phyloP scores from a whole-genome alignment of 306 rosid species.

The Medicago ruthenica region DNA sequence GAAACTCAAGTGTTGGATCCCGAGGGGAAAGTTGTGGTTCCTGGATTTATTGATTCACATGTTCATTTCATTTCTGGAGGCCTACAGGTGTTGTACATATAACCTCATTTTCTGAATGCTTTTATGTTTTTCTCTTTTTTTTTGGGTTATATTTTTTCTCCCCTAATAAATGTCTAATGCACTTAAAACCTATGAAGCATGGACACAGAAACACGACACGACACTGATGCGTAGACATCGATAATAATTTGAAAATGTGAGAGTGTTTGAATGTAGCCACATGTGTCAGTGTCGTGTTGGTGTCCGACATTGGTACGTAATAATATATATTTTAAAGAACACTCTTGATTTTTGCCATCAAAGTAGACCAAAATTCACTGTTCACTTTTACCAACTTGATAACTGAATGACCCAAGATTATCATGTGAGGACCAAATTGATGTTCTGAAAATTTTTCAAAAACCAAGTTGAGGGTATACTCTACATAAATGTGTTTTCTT shows the following conservation, averaged over 20 bases:
- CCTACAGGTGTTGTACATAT: slow-evolving; percentile 60
- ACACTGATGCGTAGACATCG: too few species aligned
- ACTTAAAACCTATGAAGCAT: too few species aligned
- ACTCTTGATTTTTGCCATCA: neutral
- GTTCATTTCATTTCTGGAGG: slow-evolving; percentile 78
- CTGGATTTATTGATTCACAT: slow-evolving; percentile 90
- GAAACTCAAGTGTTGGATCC: slow-evolving; percentile 70
- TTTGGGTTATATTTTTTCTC: neutral
- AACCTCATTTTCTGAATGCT: slow-evolving; percentile 2
- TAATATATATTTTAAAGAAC: neutral
- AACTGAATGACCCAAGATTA: neutral
- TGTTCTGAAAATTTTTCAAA: neutral
- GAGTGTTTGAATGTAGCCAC: too few species aligned
- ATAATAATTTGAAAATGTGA: too few species aligned
- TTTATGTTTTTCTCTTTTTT: neutral
- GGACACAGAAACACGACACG: too few species aligned
- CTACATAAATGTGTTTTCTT: slow-evolving; percentile 11
- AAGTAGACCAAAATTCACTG: neutral
- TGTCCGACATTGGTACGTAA: neutral
- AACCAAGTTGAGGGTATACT: neutral
- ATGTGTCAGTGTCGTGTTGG: neutral
- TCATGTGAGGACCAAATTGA: neutral
- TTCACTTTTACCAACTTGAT: neutral
- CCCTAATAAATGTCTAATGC: neutral
- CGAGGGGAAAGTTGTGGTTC: slow-evolving; percentile 78